These are phyloP conservation scores for Aspergillus brasiliensis DNA, from an alignment of 2,329 filamentous ascomycete species.

Conservation along the genomic window DNA sequence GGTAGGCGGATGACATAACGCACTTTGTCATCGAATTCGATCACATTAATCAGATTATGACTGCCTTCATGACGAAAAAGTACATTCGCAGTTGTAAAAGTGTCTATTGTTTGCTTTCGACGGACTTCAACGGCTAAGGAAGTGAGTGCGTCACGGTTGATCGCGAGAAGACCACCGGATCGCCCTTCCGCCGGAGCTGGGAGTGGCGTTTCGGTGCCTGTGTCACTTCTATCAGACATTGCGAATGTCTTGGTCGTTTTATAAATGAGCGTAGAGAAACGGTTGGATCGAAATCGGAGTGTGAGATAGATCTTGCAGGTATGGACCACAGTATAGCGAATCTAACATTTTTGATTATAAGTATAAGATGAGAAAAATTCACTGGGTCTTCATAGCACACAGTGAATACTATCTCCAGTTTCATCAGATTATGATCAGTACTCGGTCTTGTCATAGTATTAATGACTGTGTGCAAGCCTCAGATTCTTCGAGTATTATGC, in stretches of 20 bases:
- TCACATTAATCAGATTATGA: not conserved
- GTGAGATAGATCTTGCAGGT: not conserved
- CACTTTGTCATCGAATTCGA: constrained; percentile 2
- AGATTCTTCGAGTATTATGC: too few species aligned
- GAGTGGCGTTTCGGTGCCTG: not conserved
- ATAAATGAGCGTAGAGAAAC: too few species aligned
- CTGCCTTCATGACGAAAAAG: not conserved
- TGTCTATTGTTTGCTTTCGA: not conserved
- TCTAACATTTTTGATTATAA: too few species aligned
- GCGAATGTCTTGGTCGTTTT: not conserved
- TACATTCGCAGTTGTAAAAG: not conserved
- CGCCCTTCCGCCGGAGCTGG: not conserved
- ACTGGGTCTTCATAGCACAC: too few species aligned
- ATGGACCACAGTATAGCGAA: too few species aligned
- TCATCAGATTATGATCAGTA: too few species aligned
- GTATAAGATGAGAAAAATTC: too few species aligned
- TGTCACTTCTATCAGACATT: not conserved
- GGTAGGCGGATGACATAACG: constrained; percentile 1
- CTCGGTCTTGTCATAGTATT: too few species aligned
- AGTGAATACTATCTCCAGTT: too few species aligned
- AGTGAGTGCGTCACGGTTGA: not conserved
- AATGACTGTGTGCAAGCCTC: too few species aligned
- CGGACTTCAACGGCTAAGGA: not conserved
- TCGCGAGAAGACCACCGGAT: not conserved
- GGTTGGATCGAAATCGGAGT: not conserved